phyloP scores from a whole-genome alignment of 2,329 filamentous ascomycete species.

The Sarocladium oryzae region DNA sequence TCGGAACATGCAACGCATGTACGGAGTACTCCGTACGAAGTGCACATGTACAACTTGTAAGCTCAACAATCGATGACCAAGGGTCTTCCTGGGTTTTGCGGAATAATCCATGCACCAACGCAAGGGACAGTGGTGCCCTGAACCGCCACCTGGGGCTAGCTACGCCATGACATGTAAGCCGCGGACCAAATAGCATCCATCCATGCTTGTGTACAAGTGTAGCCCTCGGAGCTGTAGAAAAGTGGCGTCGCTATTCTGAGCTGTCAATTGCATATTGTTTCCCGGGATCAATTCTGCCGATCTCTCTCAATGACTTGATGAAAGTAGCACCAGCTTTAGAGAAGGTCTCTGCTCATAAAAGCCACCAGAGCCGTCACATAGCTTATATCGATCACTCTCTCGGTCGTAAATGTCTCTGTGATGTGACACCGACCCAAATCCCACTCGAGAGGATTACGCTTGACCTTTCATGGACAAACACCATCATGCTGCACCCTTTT shows the following conservation, averaged over 20 bases:
- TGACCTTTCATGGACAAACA: no score
- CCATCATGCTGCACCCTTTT: no score
- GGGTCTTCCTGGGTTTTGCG: no score
- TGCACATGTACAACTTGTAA: no score
- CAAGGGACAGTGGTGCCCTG: no score
- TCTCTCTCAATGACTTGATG: background rate
- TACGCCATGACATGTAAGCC: background rate
- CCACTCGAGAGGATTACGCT: no score
- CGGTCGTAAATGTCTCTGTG: background rate
- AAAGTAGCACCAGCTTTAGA: background rate
- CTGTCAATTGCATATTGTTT: no score
- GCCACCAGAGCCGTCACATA: background rate
- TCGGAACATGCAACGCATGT: background rate
- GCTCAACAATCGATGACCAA: no score
- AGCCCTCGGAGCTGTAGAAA: background rate
- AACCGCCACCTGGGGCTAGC: no score
- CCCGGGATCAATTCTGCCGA: constrained; percentile 2
- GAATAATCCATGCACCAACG: no score
- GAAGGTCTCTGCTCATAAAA: background rate
- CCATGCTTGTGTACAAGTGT: background rate
- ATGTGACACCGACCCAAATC: no score
- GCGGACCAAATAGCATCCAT: background rate
- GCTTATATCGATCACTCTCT: background rate
- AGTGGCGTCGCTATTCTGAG: background rate
- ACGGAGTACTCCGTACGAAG: no score